A percentile compares a stretch with the other conserved stretches of the same genome.
phyloP scores from a whole-genome alignment of 345 rosid genomes.

The Noccaea caerulescens region DNA sequence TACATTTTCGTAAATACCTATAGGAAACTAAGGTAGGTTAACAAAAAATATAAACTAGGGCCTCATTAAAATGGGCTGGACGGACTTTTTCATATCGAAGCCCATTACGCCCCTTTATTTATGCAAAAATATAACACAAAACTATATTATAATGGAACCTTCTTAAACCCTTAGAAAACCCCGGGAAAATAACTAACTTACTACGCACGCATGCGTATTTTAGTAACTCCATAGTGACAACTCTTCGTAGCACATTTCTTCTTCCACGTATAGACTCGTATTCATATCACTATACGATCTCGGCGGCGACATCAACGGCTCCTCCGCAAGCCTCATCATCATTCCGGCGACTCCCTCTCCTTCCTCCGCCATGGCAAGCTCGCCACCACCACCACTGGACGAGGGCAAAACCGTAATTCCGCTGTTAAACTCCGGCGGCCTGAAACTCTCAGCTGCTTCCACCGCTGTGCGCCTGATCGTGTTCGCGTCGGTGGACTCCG shows the following conservation, averaged over 20 bases:
- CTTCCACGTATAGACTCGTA: constrained; percentile 25
- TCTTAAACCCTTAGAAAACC: background rate
- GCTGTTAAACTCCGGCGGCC: constrained; percentile 41
- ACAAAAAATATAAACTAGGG: background rate
- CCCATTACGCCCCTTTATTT: background rate
- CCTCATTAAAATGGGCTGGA: background rate
- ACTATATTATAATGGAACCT: constrained; percentile 27
- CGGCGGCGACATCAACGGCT: constrained; percentile 69
- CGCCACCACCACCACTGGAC: constrained; percentile 27
- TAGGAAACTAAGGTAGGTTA: constrained; percentile 23
- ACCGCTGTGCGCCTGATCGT: constrained; percentile 55
- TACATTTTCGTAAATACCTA: constrained; percentile 20
- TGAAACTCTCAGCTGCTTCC: constrained; percentile 55
- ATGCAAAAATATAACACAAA: background rate
- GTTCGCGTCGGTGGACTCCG: constrained; percentile 46
- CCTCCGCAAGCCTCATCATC: constrained; percentile 54
- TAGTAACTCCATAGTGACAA: constrained; percentile 50
- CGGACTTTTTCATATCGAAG: constrained; percentile 9
- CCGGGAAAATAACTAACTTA: constrained; percentile 3
- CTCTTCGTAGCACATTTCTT: constrained; percentile 36
- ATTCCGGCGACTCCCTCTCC: constrained; percentile 21
- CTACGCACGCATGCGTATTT: background rate
- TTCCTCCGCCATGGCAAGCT: background rate
- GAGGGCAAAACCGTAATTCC: constrained; percentile 34
- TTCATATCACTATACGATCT: constrained; percentile 28